Base-by-base conservation (phyloP, 2,329 filamentous ascomycete species). In the Lasiodiplodia theobromae region DNA sequence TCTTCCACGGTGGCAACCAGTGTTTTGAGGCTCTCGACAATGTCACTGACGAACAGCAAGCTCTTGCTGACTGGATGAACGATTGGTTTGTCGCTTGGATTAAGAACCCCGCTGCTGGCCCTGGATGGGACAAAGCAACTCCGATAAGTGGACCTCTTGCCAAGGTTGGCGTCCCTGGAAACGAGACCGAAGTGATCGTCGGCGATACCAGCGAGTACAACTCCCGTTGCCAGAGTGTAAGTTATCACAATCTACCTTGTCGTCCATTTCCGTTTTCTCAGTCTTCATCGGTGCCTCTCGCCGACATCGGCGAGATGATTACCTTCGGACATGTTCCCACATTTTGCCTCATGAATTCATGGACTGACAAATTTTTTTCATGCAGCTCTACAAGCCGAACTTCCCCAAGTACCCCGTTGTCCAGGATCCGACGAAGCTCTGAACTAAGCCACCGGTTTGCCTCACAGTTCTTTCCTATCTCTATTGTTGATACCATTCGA, bases 1-100 rank as follows among this genome's bases (percentile, higher is more conserved):
- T 82, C 73, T 83, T 83, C 74, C 77, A 82, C 47, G 82, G 82
- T 18, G 82, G 82, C 7, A 83, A 83, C 38, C 81, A 82, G 69
- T 82, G 78, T 69, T 83, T 83, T 66, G 71, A 73, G 14, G 69
- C 71, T 0, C 71, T 79, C 0, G 72, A 71, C 7, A 40, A 58
- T 52, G 80, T 83, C 14, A 83, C 81, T 2, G 71, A 72, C 0
- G 79, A 73, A 0, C 73, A 82, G 64, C 82, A 83, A 66, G 78
- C 76, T 1, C 73, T 83, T 14, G 82, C 82, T 3, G 80, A 83
- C 68, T 81, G 75, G 12, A 79, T 80, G 37, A 78, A 83, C 60
- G 74, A 76, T 60, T 83, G 81, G 81, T 81, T 83, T 31, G 80
- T 83, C 2, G 71, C 73, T 3, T 83, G 81, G 80, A 81, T 83